A percentile compares a stretch with the other conserved stretches of the same genome.
These are phyloP conservation scores for Pseudogymnoascus sp. DNA, from an alignment of 2,329 filamentous ascomycete genomes.

Conservation along the genomic window DNA sequence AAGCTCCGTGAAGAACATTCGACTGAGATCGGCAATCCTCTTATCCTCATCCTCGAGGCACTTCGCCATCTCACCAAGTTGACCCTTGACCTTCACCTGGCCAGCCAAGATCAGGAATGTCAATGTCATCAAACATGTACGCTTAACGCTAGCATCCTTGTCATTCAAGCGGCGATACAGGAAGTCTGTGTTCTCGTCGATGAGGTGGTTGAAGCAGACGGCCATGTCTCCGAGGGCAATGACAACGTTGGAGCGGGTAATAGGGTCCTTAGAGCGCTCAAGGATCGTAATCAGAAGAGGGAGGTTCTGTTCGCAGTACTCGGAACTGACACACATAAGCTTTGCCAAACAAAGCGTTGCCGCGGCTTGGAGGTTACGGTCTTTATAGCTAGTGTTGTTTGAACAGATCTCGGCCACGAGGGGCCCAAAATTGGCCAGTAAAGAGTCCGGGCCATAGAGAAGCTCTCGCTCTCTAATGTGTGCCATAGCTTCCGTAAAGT, in stretches of 20 bases:
- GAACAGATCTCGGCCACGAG: constrained; percentile 89
- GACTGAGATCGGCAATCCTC: constrained; percentile 82
- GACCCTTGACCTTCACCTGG: constrained; percentile 98
- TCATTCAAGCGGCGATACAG: constrained; percentile 90
- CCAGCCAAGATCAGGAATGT: constrained; percentile 95
- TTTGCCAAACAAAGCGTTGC: constrained; percentile 93
- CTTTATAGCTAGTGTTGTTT: constrained; percentile 86
- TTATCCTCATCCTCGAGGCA: constrained; percentile 95
- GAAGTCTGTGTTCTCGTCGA: constrained; percentile 98
- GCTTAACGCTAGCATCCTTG: constrained; percentile 79
- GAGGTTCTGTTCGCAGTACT: constrained; percentile 92
- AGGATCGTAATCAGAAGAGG: constrained; percentile 95
- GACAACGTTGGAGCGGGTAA: constrained; percentile 90
- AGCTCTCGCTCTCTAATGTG: constrained; percentile 80
- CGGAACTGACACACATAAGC: constrained; percentile 94
- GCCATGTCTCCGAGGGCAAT: constrained; percentile 98
- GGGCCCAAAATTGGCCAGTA: constrained; percentile 85
- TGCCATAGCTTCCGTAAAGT: constrained; percentile 80
- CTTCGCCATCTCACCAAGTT: constrained; percentile 98
- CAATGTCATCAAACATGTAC: constrained; percentile 95
- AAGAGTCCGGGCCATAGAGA: constrained; percentile 71
- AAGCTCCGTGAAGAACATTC: constrained; percentile 98
- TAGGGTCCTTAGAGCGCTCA: constrained; percentile 85
- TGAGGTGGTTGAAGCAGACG: constrained; percentile 97
- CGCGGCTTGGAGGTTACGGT: constrained; percentile 83